phyloP scores from a whole-genome alignment of 345 rosid species.

The Schrenkiella parvula region DNA sequence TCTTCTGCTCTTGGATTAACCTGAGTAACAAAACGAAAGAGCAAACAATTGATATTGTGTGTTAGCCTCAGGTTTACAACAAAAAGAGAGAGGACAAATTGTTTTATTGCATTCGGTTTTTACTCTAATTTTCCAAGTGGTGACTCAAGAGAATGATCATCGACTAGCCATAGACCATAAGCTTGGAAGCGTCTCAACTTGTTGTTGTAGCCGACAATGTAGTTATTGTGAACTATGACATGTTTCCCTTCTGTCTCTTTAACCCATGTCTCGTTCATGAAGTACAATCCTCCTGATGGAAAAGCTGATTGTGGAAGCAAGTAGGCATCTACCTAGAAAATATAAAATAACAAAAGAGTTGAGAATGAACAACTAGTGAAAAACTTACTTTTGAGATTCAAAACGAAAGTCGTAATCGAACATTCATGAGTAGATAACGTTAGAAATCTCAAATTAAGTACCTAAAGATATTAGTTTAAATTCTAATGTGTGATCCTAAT shows the following conservation, averaged over 20 bases:
- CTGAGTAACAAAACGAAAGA: background rate
- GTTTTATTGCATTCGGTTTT: background rate
- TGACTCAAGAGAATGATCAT: constrained; percentile 58
- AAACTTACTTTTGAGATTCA: background rate
- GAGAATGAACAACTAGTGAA: background rate
- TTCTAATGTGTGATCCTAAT: background rate
- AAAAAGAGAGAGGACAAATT: background rate
- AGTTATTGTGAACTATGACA: constrained; percentile 80
- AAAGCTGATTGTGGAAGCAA: constrained; percentile 79
- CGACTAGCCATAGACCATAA: constrained; percentile 76
- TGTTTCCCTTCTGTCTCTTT: constrained; percentile 78
- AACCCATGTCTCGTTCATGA: constrained; percentile 81
- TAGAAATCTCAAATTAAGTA: background rate
- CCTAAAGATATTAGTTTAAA: background rate
- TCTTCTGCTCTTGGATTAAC: background rate
- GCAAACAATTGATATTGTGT: background rate
- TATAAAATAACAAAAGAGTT: background rate
- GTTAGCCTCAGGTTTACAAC: background rate
- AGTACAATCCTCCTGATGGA: constrained; percentile 86
- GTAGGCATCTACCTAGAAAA: constrained; percentile 59
- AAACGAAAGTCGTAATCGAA: background rate
- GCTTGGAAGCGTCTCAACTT: constrained; percentile 78
- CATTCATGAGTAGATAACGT: background rate
- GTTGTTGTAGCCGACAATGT: constrained; percentile 72
- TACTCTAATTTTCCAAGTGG: constrained; percentile 60